Conservation (phyloP, 202 grass and related monocot genomes). For the Brachypodium distachyon region DNA sequence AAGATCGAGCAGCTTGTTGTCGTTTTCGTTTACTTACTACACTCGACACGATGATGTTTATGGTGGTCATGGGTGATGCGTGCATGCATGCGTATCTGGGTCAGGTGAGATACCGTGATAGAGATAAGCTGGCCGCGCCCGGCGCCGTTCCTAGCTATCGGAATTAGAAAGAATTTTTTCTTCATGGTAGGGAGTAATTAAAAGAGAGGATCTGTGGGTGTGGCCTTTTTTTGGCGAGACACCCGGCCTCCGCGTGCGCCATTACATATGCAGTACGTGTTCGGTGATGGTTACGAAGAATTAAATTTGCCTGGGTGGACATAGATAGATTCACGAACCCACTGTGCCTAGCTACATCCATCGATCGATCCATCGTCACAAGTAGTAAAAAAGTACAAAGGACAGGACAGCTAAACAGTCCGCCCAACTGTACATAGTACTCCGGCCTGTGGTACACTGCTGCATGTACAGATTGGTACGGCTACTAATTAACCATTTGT, state of each 20-base stretch:
- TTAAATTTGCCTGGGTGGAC: background rate
- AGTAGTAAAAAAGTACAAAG: background rate
- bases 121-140: background rate
- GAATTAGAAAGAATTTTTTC: conserved; percentile 16
- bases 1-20: background rate
- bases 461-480: too few species aligned
- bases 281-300: conserved; percentile 4
- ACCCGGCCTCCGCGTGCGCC: background rate
- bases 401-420: background rate
- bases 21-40: background rate
- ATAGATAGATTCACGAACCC: background rate
- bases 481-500: background rate
- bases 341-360: background rate
- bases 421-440: background rate
- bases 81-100: background rate
- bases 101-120: background rate
- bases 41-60: background rate
- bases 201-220: background rate
- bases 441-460: background rate
- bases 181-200: background rate
- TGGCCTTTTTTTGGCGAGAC: background rate
- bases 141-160: background rate
- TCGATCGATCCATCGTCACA: background rate
- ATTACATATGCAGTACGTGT: background rate
- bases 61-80: conserved; percentile 1